Base-by-base conservation (phyloP, 2,329 filamentous ascomycete species). In the Sporothrix dimorphospora region DNA sequence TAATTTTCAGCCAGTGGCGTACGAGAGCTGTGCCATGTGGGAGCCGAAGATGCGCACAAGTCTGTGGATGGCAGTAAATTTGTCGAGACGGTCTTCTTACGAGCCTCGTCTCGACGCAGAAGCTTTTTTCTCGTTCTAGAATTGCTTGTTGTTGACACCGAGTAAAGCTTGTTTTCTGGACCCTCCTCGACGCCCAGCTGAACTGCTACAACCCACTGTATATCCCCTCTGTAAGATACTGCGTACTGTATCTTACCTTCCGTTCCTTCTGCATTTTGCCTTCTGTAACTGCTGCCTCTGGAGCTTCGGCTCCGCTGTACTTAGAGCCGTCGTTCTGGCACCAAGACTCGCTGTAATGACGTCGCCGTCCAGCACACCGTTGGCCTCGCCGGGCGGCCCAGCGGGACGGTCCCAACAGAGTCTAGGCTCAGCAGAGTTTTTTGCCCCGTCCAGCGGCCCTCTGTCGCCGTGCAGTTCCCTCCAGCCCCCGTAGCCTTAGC, bases 1-100 rank as follows among this genome's bases (percentile, higher is more conserved):
- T 63, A 21, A 57, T 40, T 40, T 63, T 19, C 57, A 63, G 57
- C 57, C 57, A 63, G 57, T 63, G 57, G 57, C n/a, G n/a, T 63
- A n/a, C 34, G 19, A 42, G 34, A 42, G n/a, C 12, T 24, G n/a
- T 24, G 34, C 19, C 57, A 63, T 63, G 57, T 63, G 57, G 34
- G 19, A 40, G 30, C n/a, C 3, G 19, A 61, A 61, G 34, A 40
- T 61, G 53, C 30, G 2, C 34, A 14, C 4, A 40, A 11, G 12
- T 40, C 21, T 63, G 34, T 21, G 34, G 57, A 63, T 42, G n/a
- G 34, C 27, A 42, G 12, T 24, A 21, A 42, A 63, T 40, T 30
- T 40, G 34, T 21, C 12, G 19, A 63, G n/a, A 24, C 21, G 38
- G 16, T 21, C n/a, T n/a, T 8, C 1, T 24, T 63, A 8, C 21